Evolutionary conservation across 1,284 basidiomycete species (phyloP), one percentile per base, ranked within the genome.

Genomic region (Amylostereum areolatum): DNA sequence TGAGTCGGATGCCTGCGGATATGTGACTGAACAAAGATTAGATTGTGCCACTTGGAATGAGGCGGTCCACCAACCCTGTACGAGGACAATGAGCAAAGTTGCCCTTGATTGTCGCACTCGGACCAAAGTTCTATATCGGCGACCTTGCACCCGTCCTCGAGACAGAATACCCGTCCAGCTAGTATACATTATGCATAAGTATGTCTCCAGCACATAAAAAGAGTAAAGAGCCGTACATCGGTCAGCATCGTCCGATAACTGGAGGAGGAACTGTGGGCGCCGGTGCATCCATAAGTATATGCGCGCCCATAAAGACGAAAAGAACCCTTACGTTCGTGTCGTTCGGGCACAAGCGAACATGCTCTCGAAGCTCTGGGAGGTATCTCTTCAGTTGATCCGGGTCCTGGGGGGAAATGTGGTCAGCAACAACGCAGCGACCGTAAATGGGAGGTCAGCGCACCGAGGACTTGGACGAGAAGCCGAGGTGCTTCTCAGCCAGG

Each of bases 131-230:
- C 45, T 25, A 77, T 65, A 11, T 47, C 24, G n/a, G 58, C 34
- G n/a, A 41, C 43, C 24, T 65, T 55, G 56, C 77, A 80, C 2
- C 68, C 69, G 5, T 63, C 52, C 58, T 78, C 73, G 18, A 75
- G 59, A 51, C 77, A 79, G 6, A 59, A 65, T 11, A 74, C 55
- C 18, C 54, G 52, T 18, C 76, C 76, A 53, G 63, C 77, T 80
- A n/a, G 6, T 6, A n/a, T 5, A 39, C n/a, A 39, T 39, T n/a
- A 50, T 27, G 37, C 25, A 54, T 39, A 52, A 50, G 41, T 37
- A 48, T 34, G 33, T 48, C 18, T 45, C 52, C 45, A 51, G 45
- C 36, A 48, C 34, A 46, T 30, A 31, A 48, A 42, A 47, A 41
- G 30, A 45, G 34, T 8, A 35, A 39, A 39, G 37, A 39, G n/a